Conservation (phyloP, 192 early-diverging fungal genomes). For the Rhizoclosmatium globosum region DNA sequence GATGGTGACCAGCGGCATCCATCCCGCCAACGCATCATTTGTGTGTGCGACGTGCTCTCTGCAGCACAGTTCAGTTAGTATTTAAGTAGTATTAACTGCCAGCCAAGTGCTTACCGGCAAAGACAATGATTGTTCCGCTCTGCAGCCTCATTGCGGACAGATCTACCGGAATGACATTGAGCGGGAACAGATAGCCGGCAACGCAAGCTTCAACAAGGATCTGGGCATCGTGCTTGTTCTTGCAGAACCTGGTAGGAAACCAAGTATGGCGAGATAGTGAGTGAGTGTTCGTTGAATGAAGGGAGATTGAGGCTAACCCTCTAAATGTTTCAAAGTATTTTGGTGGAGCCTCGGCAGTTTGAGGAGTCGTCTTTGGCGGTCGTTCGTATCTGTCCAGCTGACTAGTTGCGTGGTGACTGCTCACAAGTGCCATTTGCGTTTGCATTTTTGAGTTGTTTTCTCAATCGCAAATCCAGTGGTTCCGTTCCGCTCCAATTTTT, state of each 20-base stretch:
- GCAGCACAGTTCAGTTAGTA: not conserved
- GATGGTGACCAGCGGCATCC: slow-evolving; percentile 1
- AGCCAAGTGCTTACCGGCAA: not conserved
- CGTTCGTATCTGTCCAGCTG: too few species aligned
- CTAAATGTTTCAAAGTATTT: not conserved
- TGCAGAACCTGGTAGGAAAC: not conserved
- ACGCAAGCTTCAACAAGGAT: slow-evolving; percentile 18
- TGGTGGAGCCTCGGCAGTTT: not conserved
- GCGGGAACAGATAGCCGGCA: slow-evolving; percentile 10
- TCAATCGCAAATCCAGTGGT: too few species aligned
- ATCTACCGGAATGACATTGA: slow-evolving; percentile 19
- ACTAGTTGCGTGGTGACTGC: too few species aligned
- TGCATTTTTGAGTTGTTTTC: too few species aligned
- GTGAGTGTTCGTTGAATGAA: not conserved
- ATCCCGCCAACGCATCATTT: slow-evolving; percentile 24
- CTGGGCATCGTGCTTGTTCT: slow-evolving; percentile 10
- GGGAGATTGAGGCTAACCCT: not conserved
- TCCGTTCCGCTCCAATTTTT: too few species aligned
- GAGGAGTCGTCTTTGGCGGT: too few species aligned
- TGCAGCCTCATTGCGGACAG: not conserved
- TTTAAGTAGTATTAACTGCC: not conserved
- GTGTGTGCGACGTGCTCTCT: not conserved
- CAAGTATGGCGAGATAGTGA: not conserved
- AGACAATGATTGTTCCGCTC: slow-evolving; percentile 5
- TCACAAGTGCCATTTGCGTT: too few species aligned